These are phyloP conservation scores for Phyllosticta ampelicida DNA, from an alignment of 2,329 filamentous ascomycete species.

Conservation along the genomic window DNA sequence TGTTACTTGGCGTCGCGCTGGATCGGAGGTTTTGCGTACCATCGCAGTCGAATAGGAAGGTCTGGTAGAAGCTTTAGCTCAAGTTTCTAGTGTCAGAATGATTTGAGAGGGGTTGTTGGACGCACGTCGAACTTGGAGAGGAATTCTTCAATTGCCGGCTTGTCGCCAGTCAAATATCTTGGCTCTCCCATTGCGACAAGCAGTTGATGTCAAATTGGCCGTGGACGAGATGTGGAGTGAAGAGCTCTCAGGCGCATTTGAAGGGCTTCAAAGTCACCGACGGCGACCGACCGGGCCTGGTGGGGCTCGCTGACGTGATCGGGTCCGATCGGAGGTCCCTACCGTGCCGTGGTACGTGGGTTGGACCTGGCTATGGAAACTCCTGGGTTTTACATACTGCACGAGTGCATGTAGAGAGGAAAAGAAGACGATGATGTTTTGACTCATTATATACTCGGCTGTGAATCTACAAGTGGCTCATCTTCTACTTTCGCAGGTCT, in stretches of 20 bases:
- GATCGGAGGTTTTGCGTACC: conserved; percentile 43
- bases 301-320: not conserved
- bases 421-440: not conserved
- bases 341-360: conserved; percentile 11
- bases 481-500: not conserved
- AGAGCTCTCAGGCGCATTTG: conserved; percentile 12
- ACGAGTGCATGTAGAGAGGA: not conserved
- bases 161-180: conserved; percentile 67
- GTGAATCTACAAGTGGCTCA: not conserved
- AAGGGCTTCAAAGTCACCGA: not conserved
- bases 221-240: not conserved
- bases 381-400: not conserved
- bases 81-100: conserved; percentile 13
- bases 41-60: conserved; percentile 95
- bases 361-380: not conserved
- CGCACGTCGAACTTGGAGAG: conserved; percentile 85
- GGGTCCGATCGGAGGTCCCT: not conserved
- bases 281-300: not conserved
- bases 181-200: conserved; percentile 24
- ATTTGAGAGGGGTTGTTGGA: conserved; percentile 16
- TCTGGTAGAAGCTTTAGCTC: conserved; percentile 38
- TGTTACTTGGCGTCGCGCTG: not conserved
- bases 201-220: not conserved
- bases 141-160: conserved; percentile 67
- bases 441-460: not conserved